Conservation (phyloP, 345 rosid species). For the Ceriops tagal region DNA sequence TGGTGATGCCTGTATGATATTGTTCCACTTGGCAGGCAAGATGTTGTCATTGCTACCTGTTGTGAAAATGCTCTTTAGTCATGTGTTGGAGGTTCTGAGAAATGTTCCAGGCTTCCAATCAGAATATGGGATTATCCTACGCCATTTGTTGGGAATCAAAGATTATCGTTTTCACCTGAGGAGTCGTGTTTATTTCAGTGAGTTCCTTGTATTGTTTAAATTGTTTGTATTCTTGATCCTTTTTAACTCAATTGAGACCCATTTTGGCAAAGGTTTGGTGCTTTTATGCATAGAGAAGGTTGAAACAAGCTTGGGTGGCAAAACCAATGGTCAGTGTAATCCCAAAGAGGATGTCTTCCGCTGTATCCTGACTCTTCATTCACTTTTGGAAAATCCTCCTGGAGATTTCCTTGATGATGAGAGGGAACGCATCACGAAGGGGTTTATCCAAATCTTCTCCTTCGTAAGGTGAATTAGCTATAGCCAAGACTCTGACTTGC, state of each 20-base stretch:
- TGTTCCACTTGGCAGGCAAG: conserved; percentile 45
- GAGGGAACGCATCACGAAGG: conserved; percentile 56
- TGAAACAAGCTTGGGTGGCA: conserved; percentile 45
- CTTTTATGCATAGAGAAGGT: conserved; percentile 71
- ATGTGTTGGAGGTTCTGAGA: conserved; percentile 65
- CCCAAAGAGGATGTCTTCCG: conserved; percentile 79
- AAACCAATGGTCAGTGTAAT: conserved; percentile 43
- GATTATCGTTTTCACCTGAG: conserved; percentile 79
- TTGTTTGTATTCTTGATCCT: background rate
- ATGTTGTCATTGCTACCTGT: conserved; percentile 57
- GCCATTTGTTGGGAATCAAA: conserved; percentile 60
- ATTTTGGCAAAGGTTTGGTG: conserved; percentile 53
- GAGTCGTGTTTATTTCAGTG: conserved; percentile 59
- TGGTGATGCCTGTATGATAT: background rate
- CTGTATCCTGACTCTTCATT: conserved; percentile 59
- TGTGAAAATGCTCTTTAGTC: conserved; percentile 62
- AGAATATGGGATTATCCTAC: conserved; percentile 76
- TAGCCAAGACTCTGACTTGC: background rate
- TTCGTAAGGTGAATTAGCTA: conserved; percentile 47
- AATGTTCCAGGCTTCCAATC: conserved; percentile 74
- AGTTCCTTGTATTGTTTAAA: conserved; percentile 29
- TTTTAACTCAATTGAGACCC: conserved; percentile 14
- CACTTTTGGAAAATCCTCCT: conserved; percentile 79
- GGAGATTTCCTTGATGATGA: conserved; percentile 75
- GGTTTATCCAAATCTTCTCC: conserved; percentile 67